Evolutionary conservation across 108 stramenopile genomes (phyloP), one percentile per base, ranked within the genome.

Genomic region (Poteriospumella lacustris): DNA sequence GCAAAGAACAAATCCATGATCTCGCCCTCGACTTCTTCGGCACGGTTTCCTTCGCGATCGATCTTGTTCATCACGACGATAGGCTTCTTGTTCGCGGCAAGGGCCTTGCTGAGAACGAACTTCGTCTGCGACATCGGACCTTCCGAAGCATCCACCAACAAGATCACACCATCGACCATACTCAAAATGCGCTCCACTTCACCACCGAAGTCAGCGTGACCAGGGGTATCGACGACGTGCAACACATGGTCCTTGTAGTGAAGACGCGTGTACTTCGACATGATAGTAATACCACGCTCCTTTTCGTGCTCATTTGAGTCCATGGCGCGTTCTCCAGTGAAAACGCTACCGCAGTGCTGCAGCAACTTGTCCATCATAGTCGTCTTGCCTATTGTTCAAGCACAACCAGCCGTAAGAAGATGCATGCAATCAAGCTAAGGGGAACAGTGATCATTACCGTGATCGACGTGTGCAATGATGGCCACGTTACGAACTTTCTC

Each of bases 281-380:
- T 42, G 42, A 73, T 73, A 73, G 70, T 73, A 42, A 73, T 73
- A 33, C 70, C 70, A 29, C 70, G 36, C 31, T 73, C 70, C 42
- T 73, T 73, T 24, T 73, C 70, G 70, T 73, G 70, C 28, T 52
- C 70, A 73, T 73, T 73, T 5, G 70, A 73, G 41, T 73, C 70
- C 70, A 73, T 73, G 3, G 70, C 70, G 26, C 70, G 43, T 24
- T 73, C 70, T 5, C 38, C 28, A 5, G 43, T 56, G 9, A 44
- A 44, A 9, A 5, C 41, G 36, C 33, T 52, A 9, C 70, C 70
- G 42, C 70, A 73, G 31, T 44, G 44, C 5, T 3, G 9, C 31
- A 73, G 41, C 31, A 73, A 5, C 47, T 73, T 73, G 31, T 73
- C 70, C 70, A 73, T 73, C 26, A 73, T n/a, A 38, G 70, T 73